Base-by-base conservation (phyloP, 2,329 filamentous ascomycete genomes). In the Colletotrichum cereale region DNA sequence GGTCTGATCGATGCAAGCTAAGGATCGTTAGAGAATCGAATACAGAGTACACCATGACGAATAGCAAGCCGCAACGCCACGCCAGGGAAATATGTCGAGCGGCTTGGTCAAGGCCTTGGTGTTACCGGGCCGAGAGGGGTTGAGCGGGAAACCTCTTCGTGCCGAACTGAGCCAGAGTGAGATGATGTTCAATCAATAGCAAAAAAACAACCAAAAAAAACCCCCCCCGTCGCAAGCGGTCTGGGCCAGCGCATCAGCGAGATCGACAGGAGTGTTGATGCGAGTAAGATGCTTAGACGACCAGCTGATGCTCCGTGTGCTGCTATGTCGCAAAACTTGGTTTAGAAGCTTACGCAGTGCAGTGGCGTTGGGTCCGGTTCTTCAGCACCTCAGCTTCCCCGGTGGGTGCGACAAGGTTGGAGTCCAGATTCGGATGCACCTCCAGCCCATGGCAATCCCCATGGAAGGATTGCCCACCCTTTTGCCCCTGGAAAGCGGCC, bases 231-330 rank as follows among this genome's bases (percentile, higher is more conserved):
- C 18, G 60, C 58, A 69, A 64, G 36, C 69, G 40, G 58, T 47
- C 16, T 40, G 42, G 16, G 53, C 58, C 66, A 64, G 65, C 58
- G 26, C 65, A 71, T 63, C 58, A 50, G 69, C 60, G 60, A 64
- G 66, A 72, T 69, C 31, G 38, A 53, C 48, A 55, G 44, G 31
- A 36, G 52, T 58, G 52, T 31, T 44, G 66, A 56, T 56, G 31
- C n/a, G 34, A 58, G 38, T 26, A 10, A 55, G 47, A 63, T 24
- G 34, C 47, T 42, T 48, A 40, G 40, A 56, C 16, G 11, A n/a
- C 24, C 36, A 38, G n/a, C 44, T 52, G 29, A 24, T 38, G 36
- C 34, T 40, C 14, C n/a, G 16, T 18, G 26, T 36, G 21, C 7
- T 24, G 48, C 40, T n/a, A 14, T 31, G 44, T 14, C 36, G 31